These are phyloP conservation scores for Hypoxylon subgilvum DNA, from an alignment of 495 filamentous ascomycete genomes.

Conservation along the genomic window DNA sequence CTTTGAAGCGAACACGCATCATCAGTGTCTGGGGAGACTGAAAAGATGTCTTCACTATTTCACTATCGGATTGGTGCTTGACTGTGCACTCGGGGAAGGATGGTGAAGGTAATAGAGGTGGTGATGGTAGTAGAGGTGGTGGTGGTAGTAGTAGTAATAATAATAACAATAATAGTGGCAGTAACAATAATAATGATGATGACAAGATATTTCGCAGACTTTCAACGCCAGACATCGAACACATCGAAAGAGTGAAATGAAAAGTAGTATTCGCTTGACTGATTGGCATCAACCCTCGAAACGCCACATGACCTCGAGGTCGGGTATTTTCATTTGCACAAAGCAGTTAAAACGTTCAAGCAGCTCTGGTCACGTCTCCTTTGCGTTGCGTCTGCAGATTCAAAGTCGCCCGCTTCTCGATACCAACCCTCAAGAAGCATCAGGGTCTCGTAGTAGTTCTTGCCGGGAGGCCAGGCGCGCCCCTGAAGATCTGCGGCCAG, in stretches of 20 bases:
- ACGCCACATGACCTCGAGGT: slow-evolving; percentile 17
- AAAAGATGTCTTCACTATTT: too few relatives aligned
- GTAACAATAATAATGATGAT: too few relatives aligned
- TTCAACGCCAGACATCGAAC: slow-evolving; percentile 4
- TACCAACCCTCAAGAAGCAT: slow-evolving; percentile 39
- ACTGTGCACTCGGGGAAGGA: too few relatives aligned
- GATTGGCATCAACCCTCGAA: background rate
- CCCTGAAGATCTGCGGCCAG: slow-evolving; percentile 35
- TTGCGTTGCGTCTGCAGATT: slow-evolving; percentile 25
- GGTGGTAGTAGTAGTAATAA: too few relatives aligned
- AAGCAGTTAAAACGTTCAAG: slow-evolving; percentile 13
- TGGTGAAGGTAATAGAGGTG: too few relatives aligned
- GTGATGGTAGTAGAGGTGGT: too few relatives aligned
- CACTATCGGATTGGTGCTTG: too few relatives aligned
- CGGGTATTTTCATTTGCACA: slow-evolving; percentile 11
- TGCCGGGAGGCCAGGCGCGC: slow-evolving; percentile 36
- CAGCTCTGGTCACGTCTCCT: slow-evolving; percentile 20
- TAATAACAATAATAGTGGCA: too few relatives aligned
- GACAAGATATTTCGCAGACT: background rate
- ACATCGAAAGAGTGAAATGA: background rate
- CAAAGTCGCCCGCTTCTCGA: slow-evolving; percentile 33
- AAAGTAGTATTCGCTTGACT: background rate
- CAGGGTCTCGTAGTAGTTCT: slow-evolving; percentile 42
- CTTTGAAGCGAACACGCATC: too few relatives aligned
- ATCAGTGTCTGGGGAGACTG: too few relatives aligned